phyloP scores from a whole-genome alignment of 2,329 filamentous ascomycete species.

The Alternaria gaisen region DNA sequence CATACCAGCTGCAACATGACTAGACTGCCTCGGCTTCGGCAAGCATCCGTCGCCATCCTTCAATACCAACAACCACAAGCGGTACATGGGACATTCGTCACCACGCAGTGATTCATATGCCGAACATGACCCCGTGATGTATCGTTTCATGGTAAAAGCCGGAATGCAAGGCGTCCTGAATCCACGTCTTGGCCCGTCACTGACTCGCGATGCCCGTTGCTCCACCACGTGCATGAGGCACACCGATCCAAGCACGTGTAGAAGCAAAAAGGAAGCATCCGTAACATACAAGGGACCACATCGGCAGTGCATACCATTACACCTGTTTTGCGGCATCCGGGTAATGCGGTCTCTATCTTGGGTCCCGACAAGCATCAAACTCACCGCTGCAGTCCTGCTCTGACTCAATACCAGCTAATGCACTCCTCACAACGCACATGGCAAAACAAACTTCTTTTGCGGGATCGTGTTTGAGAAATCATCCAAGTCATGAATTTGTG shows the following conservation, averaged over 20 bases:
- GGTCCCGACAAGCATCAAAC: slow-evolving; percentile 1
- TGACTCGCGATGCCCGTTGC: slow-evolving; percentile 17
- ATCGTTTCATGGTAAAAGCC: not conserved
- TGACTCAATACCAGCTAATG: slow-evolving; percentile 7
- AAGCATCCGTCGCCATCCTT: slow-evolving; percentile 3
- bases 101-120: not conserved
- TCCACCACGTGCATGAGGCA: slow-evolving; percentile 17
- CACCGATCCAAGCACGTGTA: slow-evolving; percentile 19
- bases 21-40: slow-evolving; percentile 1
- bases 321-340: slow-evolving; percentile 4
- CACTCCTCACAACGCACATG: slow-evolving; percentile 4
- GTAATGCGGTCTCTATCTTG: not conserved
- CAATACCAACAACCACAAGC: slow-evolving; percentile 2
- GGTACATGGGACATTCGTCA: not conserved
- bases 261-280: slow-evolving; percentile 21
- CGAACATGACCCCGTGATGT: not conserved
- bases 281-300: slow-evolving; percentile 5
- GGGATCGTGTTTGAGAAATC: slow-evolving; percentile 4
- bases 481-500: slow-evolving; percentile 12
- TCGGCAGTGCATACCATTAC: slow-evolving; percentile 4
- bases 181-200: not conserved
- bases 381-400: slow-evolving; percentile 6
- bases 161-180: not conserved
- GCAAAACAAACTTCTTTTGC: slow-evolving; percentile 6
- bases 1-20: not conserved